Base-by-base conservation (phyloP, 768 basidiomycete species). In the Candolleomyces efflorescens region DNA sequence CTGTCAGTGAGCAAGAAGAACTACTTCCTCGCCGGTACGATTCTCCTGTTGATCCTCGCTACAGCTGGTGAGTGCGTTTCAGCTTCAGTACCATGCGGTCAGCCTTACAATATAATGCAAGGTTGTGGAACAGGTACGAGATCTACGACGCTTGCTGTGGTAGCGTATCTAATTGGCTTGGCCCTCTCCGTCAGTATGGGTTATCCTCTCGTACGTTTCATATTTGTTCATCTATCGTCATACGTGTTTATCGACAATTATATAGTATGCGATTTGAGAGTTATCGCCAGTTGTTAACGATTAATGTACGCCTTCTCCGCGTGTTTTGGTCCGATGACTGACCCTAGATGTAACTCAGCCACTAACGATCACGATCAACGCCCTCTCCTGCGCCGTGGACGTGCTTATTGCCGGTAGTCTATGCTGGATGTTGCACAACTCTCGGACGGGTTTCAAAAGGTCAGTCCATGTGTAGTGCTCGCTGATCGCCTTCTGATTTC, bases 391-490 rank as follows among this genome's bases (percentile, higher is more conserved):
- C 0, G 68, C 69, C 10, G 74, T 74, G 1, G 83, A 85, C 45
- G 63, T 82, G 12, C 58, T 79, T 9, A 84, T 85, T 38, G 82
- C 83, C 0, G 53, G 57, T 12, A 73, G 73, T n/a, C 73, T 85
- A 2, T 79, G 77, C 53, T 59, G 64, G 45, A 62, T 85, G 56
- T 69, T 85, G 36, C 76, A 80, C 12, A 68, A 58, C 15, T 76
- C 81, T 1, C 73, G 81, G 10, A 82, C 83, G 5, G 81, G 82
- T 2, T 84, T 83, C 67, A 73, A 70, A 49, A 78, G 68, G 81
- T 75, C 45, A n/a, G 65, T 46, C 10, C 1, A 45, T 9, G 46
- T 6, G 23, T 3, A 32, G 22, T 4, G 15, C 15, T 37, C 11
- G 17, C 27, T 39, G 9, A 32, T 11, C 11, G 20, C 23, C n/a